Conservation (phyloP, 2,329 filamentous ascomycete species). For the Zymoseptoria brevis region DNA sequence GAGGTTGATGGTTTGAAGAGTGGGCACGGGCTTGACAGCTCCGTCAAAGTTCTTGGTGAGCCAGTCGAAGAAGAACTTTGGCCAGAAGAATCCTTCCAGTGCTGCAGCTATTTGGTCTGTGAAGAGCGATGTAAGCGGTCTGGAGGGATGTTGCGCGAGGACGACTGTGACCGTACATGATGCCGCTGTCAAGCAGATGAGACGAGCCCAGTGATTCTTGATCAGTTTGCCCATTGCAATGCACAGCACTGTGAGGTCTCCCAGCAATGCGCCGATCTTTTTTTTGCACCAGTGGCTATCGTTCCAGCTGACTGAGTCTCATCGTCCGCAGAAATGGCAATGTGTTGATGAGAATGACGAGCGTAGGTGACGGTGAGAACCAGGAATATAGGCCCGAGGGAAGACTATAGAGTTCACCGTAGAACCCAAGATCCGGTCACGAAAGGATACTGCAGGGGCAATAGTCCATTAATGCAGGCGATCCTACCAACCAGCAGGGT, state of each 20-base stretch:
- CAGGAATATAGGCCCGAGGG: neutral
- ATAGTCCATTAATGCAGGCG: neutral
- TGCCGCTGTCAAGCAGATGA: conserved; percentile 83
- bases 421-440: neutral
- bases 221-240: conserved; percentile 83
- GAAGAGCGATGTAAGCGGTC: neutral
- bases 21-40: conserved; percentile 77
- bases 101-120: conserved; percentile 79
- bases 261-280: neutral
- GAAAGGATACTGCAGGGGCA: neutral
- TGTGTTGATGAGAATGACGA: neutral
- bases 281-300: conserved; percentile 9
- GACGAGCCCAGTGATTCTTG: conserved; percentile 97
- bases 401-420: neutral
- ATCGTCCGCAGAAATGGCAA: conserved; percentile 8
- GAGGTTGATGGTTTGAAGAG: conserved; percentile 84
- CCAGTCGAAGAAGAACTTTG: conserved; percentile 98
- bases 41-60: conserved; percentile 80
- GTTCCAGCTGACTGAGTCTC: conserved; percentile 5
- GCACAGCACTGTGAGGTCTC: conserved; percentile 2
- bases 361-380: neutral
- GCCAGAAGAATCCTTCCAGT: conserved; percentile 90
- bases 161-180: conserved; percentile 47
- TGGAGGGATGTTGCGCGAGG: neutral
- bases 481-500: neutral